phyloP scores from a whole-genome alignment of 2,329 filamentous ascomycete genomes.

The Juglanconis sp. region DNA sequence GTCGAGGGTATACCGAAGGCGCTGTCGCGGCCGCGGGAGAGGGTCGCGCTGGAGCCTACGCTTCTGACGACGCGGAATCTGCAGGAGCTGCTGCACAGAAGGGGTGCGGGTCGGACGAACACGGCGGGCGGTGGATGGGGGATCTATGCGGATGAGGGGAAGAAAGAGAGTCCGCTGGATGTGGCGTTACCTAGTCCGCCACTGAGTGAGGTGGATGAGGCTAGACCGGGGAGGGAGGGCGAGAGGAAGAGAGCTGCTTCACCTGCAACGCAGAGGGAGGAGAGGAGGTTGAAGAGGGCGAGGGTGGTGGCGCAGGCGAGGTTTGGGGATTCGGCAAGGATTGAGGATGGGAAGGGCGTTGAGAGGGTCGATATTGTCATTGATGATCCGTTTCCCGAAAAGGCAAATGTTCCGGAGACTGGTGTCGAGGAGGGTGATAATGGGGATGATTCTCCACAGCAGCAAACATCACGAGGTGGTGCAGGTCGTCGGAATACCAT shows the following conservation, averaged over 20 bases:
- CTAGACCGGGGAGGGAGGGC: conserved; percentile 19
- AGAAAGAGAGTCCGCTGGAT: conserved; percentile 54
- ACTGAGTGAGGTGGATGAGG: conserved; percentile 36
- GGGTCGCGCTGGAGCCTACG: conserved; percentile 67
- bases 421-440: conserved; percentile 18
- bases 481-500: conserved; percentile 32
- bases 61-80: conserved; percentile 70
- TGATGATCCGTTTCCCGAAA: conserved; percentile 52
- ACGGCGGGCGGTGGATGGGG: conserved; percentile 75
- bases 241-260: conserved; percentile 22
- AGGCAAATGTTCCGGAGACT: conserved; percentile 14
- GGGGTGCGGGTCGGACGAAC: conserved; percentile 68
- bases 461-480: not conserved
- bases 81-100: conserved; percentile 63
- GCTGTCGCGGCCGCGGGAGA: conserved; percentile 68
- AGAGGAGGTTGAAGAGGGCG: conserved; percentile 51
- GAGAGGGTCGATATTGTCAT: conserved; percentile 60
- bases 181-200: conserved; percentile 46
- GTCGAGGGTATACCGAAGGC: conserved; percentile 80
- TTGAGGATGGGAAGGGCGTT: conserved; percentile 57
- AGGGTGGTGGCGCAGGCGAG: conserved; percentile 62
- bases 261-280: conserved; percentile 27
- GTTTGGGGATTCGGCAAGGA: conserved; percentile 61
- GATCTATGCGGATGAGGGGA: conserved; percentile 67
- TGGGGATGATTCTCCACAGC: conserved; percentile 18